Evolutionary conservation across 2,329 filamentous ascomycete species (phyloP).

Genomic region (Hirsutella rhossiliensis): DNA sequence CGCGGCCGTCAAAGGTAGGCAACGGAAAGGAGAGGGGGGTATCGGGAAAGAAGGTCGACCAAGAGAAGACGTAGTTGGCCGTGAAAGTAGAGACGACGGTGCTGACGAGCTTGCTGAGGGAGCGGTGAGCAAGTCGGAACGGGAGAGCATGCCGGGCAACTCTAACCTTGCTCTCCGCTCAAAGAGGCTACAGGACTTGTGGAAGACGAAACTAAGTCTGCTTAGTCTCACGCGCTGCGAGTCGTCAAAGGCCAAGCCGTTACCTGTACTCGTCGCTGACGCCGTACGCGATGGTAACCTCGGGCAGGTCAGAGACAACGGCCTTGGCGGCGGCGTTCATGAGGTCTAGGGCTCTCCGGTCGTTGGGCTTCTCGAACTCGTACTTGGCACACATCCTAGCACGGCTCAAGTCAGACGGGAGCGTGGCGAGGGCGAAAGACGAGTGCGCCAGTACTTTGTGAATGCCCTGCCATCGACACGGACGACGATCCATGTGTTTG

Average conservation of each 20-base stretch:
- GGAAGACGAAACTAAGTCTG: slow-evolving; percentile 64
- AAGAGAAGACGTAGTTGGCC: slow-evolving; percentile 74
- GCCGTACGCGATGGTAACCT: slow-evolving; percentile 81
- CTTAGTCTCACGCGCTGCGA: slow-evolving; percentile 1
- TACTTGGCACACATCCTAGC: slow-evolving; percentile 70
- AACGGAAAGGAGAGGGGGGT: slow-evolving; percentile 58
- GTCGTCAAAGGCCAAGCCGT: slow-evolving; percentile 3
- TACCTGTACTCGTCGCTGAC: slow-evolving; percentile 89
- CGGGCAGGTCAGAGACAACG: slow-evolving; percentile 71
- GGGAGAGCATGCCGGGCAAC: background rate
- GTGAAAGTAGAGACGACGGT: slow-evolving; percentile 92
- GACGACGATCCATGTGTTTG: slow-evolving; percentile 92
- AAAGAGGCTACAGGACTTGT: slow-evolving; percentile 71
- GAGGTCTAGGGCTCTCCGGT: slow-evolving; percentile 71
- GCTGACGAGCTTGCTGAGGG: slow-evolving; percentile 68
- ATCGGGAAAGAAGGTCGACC: slow-evolving; percentile 66
- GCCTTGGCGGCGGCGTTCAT: slow-evolving; percentile 91
- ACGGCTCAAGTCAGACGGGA: background rate
- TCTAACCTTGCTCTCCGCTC: slow-evolving; percentile 67
- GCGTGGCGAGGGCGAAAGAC: background rate
- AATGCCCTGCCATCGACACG: slow-evolving; percentile 91
- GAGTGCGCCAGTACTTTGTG: slow-evolving; percentile 55
- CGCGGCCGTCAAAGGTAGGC: slow-evolving; percentile 86
- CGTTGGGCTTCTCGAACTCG: slow-evolving; percentile 84
- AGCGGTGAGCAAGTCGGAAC: background rate